A percentile compares a stretch with the other conserved stretches of the same genome.
Conservation (phyloP, 305 asterid genomes). For the Plantago coronopus region DNA sequence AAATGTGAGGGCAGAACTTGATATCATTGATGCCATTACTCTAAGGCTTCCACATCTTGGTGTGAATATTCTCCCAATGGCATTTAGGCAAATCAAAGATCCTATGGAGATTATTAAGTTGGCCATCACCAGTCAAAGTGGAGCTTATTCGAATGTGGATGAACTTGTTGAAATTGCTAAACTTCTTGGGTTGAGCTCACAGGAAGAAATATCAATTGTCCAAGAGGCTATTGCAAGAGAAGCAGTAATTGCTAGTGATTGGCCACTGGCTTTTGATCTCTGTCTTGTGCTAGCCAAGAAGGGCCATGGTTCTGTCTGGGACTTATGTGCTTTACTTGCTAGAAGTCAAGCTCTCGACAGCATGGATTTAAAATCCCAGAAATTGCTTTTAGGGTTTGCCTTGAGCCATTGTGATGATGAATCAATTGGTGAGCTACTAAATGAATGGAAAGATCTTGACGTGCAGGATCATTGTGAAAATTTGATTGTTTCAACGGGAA, state of each 20-base stretch:
- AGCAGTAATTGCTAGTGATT: constrained; percentile 95
- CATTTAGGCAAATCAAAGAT: constrained; percentile 92
- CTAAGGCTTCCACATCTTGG: constrained; percentile 94
- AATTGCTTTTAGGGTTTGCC: constrained; percentile 89
- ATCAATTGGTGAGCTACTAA: constrained; percentile 86
- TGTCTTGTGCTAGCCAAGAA: constrained; percentile 86
- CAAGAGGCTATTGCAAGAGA: constrained; percentile 99
- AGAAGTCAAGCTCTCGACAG: constrained; percentile 90
- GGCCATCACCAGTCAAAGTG: constrained; percentile 80
- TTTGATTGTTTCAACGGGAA: constrained; percentile 59
- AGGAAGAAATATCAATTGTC: constrained; percentile 77
- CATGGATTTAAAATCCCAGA: constrained; percentile 78
- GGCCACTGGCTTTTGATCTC: constrained; percentile 93
- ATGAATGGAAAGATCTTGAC: constrained; percentile 95
- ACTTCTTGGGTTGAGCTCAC: constrained; percentile 89
- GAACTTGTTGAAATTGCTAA: constrained; percentile 90
- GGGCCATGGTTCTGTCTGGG: constrained; percentile 96
- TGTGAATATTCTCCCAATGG: constrained; percentile 89
- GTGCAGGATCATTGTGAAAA: constrained; percentile 75
- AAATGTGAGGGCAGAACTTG: constrained; percentile 82
- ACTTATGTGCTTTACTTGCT: constrained; percentile 95
- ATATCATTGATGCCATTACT: constrained; percentile 83
- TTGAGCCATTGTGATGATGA: constrained; percentile 96
- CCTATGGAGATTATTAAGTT: constrained; percentile 89
- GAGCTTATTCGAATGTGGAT: constrained; percentile 86